Percentiles rank a stretch among this genome's conserved stretches.
Evolutionary conservation across 1,139 yeast genomes (phyloP).

Genomic region (Debaryomycetaceae sp.): DNA sequence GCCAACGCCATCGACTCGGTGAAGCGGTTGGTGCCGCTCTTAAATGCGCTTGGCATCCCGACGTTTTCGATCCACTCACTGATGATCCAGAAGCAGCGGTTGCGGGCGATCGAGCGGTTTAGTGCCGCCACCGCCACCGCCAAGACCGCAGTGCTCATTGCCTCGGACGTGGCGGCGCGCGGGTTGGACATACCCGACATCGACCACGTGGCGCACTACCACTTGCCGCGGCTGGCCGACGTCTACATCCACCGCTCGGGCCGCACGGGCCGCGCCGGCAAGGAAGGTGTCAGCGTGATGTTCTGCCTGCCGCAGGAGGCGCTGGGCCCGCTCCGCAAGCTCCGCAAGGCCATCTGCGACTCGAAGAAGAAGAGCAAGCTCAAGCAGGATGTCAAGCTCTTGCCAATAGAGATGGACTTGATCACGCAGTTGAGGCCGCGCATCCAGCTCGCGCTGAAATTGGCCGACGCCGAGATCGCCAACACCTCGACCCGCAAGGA

Average conservation of each 20-base stretch:
- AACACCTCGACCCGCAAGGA: conserved; percentile 63
- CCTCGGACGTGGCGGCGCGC: conserved; percentile 98
- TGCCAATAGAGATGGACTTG: conserved; percentile 76
- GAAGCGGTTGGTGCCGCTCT: conserved; percentile 73
- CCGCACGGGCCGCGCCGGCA: conserved; percentile 95
- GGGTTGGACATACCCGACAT: conserved; percentile 92
- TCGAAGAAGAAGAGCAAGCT: conserved; percentile 23
- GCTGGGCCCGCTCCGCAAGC: conserved; percentile 75
- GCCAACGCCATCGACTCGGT: conserved; percentile 95
- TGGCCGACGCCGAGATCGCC: conserved; percentile 69
- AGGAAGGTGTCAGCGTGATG: conserved; percentile 90
- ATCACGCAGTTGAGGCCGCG: conserved; percentile 68
- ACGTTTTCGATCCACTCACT: conserved; percentile 86
- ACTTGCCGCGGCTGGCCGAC: conserved; percentile 92
- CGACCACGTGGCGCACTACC: conserved; percentile 94
- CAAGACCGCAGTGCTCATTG: conserved; percentile 69
- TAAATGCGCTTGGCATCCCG: conserved; percentile 65
- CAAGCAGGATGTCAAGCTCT: conserved; percentile 58
- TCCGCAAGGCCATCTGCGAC: conserved; percentile 58
- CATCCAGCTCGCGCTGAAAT: conserved; percentile 59
- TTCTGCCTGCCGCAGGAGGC: conserved; percentile 93
- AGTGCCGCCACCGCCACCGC: conserved; percentile 47
- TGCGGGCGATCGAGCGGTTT: conserved; percentile 77
- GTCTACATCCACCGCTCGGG: conserved; percentile 95
- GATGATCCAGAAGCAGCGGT: conserved; percentile 91